phyloP scores from a whole-genome alignment of 305 asterid species.

The Fraxinus dipetala region DNA sequence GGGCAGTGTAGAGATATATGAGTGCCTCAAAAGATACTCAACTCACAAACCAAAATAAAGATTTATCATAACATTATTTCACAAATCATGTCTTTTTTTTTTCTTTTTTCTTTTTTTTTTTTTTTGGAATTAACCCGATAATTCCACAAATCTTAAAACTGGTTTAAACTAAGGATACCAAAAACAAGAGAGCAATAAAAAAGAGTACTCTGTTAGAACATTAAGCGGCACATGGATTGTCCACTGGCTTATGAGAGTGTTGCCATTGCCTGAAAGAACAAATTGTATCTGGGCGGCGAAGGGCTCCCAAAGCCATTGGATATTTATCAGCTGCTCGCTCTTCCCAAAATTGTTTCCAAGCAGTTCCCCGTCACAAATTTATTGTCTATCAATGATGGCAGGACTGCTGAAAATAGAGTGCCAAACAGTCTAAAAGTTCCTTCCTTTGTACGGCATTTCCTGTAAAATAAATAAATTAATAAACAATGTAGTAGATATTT shows the following conservation, averaged over 20 bases:
- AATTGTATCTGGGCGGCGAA: not conserved
- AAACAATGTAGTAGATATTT: not conserved
- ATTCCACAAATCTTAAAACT: constrained; percentile 2
- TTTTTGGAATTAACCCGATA: not conserved
- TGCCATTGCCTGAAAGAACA: not conserved
- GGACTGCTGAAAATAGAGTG: not conserved
- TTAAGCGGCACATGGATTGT: not conserved
- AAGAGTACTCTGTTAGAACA: not conserved
- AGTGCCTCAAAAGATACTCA: not conserved
- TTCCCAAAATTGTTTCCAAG: constrained; percentile 23
- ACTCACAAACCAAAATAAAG: constrained; percentile 23
- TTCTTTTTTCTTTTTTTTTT: not conserved
- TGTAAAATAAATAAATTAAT: constrained; percentile 18
- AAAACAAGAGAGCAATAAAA: not conserved
- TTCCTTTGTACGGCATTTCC: constrained; percentile 81
- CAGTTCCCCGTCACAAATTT: constrained; percentile 25
- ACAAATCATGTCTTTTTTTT: not conserved
- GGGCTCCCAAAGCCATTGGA: not conserved
- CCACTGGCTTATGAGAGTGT: not conserved
- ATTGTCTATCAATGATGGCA: constrained; percentile 18
- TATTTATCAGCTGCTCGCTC: constrained; percentile 22
- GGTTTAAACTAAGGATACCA: not conserved
- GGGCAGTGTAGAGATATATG: not conserved
- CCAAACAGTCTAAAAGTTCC: constrained; percentile 58
- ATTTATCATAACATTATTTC: constrained; percentile 8